A percentile compares a stretch with the other conserved stretches of the same genome.
Conservation (phyloP, 306 rosid species). For the Vigna reflexopilosa region DNA sequence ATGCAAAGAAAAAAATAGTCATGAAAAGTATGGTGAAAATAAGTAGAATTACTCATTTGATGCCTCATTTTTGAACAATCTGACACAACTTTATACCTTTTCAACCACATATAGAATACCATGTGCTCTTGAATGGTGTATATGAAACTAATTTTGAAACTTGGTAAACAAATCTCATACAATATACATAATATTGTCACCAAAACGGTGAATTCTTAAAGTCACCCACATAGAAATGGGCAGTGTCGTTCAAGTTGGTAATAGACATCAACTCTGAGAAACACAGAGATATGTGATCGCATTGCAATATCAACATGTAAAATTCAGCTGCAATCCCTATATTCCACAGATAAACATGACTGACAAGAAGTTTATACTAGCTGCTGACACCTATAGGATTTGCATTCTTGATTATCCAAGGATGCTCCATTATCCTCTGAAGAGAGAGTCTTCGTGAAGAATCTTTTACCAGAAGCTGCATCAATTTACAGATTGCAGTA, state of each 20-base stretch:
- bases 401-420: slow-evolving; percentile 83
- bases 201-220: slow-evolving; percentile 13
- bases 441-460: slow-evolving; percentile 79
- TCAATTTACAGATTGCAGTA: slow-evolving; percentile 23
- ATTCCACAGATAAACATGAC: slow-evolving; percentile 11
- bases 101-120: slow-evolving; percentile 10
- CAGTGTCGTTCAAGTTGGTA: neutral
- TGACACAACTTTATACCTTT: neutral
- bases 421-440: slow-evolving; percentile 80
- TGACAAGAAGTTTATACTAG: slow-evolving; percentile 22
- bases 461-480: slow-evolving; percentile 87
- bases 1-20: too few species aligned
- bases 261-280: slow-evolving; percentile 11
- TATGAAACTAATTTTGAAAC: slow-evolving; percentile 1
- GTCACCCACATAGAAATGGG: neutral
- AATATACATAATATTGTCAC: neutral
- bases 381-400: slow-evolving; percentile 63
- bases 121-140: neutral
- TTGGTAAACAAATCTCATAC: neutral
- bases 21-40: too few species aligned
- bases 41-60: too few species aligned
- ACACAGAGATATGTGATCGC: neutral
- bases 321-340: slow-evolving; percentile 14
- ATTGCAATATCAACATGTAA: neutral
- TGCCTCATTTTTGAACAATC: too few species aligned